A percentile compares a stretch with the other conserved stretches of the same genome.
Evolutionary conservation across 441 rosid genomes (phyloP).

Genomic region (Cnidoscolus chayamansa): DNA sequence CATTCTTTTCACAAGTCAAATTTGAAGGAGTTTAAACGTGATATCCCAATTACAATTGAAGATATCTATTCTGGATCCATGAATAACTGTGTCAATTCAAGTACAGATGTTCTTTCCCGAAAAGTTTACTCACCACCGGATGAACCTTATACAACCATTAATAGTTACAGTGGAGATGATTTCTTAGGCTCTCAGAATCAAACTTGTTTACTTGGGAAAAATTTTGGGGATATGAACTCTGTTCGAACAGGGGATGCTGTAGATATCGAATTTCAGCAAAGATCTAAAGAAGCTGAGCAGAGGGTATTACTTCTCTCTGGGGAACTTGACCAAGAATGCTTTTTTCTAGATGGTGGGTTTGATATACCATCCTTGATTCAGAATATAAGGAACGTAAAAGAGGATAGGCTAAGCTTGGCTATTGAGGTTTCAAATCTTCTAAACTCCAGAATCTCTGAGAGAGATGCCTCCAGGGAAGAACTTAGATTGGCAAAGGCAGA

Average conservation of each 20-base stretch:
- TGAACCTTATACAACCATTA: conserved; percentile 41
- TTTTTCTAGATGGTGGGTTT: conserved; percentile 48
- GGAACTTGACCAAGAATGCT: conserved; percentile 59
- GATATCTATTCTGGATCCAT: conserved; percentile 62
- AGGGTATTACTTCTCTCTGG: conserved; percentile 63
- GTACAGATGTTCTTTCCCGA: conserved; percentile 36
- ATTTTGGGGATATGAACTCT: conserved; percentile 32
- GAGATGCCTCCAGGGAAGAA: conserved; percentile 59
- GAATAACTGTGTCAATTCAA: conserved; percentile 44
- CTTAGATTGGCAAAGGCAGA: conserved; percentile 53
- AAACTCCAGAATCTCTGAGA: conserved; percentile 59
- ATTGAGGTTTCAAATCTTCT: conserved; percentile 64
- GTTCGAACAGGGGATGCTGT: conserved; percentile 39
- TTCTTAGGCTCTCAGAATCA: conserved; percentile 34
- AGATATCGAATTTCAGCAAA: conserved; percentile 54
- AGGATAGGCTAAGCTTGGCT: conserved; percentile 75
- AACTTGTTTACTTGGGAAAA: conserved; percentile 28
- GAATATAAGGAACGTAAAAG: conserved; percentile 50
- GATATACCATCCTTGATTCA: conserved; percentile 64
- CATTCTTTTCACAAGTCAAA: conserved; percentile 45
- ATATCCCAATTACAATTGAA: conserved; percentile 72
- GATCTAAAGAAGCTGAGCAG: conserved; percentile 68
- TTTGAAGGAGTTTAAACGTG: conserved; percentile 39
- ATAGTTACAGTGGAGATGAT: conserved; percentile 33
- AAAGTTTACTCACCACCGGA: conserved; percentile 37